Conservation (phyloP, 345 rosid species). For the Eutrema yunnanense region DNA sequence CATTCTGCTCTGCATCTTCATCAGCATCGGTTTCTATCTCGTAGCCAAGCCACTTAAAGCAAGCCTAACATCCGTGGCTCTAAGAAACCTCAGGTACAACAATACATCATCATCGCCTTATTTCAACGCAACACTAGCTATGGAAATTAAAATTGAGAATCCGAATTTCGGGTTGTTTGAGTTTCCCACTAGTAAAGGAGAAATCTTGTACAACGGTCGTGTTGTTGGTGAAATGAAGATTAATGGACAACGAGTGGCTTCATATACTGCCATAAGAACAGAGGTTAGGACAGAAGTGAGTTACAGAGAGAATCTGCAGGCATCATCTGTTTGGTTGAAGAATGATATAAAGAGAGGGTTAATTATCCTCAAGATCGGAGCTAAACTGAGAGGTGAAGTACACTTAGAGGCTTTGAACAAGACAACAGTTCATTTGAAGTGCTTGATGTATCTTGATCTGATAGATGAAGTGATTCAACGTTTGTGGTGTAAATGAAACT, state of each 20-base stretch:
- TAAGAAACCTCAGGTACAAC: constrained; percentile 25
- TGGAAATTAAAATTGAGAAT: constrained; percentile 18
- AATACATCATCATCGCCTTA: constrained; percentile 17
- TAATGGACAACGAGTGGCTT: constrained; percentile 18
- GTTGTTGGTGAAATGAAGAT: constrained; percentile 26
- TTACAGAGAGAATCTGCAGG: constrained; percentile 4
- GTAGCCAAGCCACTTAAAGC: constrained; percentile 26
- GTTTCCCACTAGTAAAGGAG: constrained; percentile 18
- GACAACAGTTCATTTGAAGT: constrained; percentile 16
- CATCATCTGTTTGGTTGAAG: constrained; percentile 19
- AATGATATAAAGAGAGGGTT: constrained; percentile 25
- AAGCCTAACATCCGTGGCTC: constrained; percentile 4
- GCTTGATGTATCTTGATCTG: constrained; percentile 22
- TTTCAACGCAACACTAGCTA: constrained; percentile 24
- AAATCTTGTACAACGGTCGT: constrained; percentile 15
- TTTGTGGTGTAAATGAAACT: constrained; percentile 19
- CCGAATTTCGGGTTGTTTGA: constrained; percentile 24
- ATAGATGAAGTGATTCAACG: constrained; percentile 5
- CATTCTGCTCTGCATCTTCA: constrained; percentile 18
- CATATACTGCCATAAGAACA: background rate
- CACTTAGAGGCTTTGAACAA: constrained; percentile 20
- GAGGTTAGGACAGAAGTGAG: constrained; percentile 14
- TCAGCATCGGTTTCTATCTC: constrained; percentile 21
- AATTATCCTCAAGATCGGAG: constrained; percentile 6
- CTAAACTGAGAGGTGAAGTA: constrained; percentile 26